Percentiles rank a stretch among this genome's conserved stretches.
Conservation (phyloP, 805 yeast genomes). For the Maudiozyma serrabonitensis region DNA sequence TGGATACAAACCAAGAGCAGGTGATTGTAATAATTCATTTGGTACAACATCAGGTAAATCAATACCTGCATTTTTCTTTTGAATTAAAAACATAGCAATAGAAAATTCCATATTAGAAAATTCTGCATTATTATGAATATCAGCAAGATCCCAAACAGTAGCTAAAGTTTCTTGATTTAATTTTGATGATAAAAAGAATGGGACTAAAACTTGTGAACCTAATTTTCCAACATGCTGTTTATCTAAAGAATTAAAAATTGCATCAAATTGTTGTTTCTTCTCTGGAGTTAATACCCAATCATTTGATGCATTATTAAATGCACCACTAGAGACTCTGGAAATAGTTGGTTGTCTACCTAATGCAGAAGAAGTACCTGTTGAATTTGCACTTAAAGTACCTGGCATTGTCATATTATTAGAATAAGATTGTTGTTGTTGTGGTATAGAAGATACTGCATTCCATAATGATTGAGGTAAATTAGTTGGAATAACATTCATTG, state of each 20-base stretch:
- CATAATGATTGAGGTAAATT: constrained; percentile 36
- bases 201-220: constrained; percentile 75
- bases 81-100: constrained; percentile 88
- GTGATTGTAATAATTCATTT: constrained; percentile 39
- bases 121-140: constrained; percentile 74
- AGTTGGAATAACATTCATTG: constrained; percentile 46
- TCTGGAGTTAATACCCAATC: constrained; percentile 65
- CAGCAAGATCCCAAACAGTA: constrained; percentile 88
- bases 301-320: constrained; percentile 30
- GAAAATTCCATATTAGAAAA: constrained; percentile 79
- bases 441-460: constrained; percentile 24
- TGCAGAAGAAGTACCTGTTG: constrained; percentile 19
- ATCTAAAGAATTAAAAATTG: constrained; percentile 72
- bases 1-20: constrained; percentile 23
- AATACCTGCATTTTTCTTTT: constrained; percentile 68
- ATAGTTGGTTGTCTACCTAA: constrained; percentile 30
- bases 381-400: constrained; percentile 16
- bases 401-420: constrained; percentile 8
- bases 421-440: constrained; percentile 10
- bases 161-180: constrained; percentile 80
- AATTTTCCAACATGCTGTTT: constrained; percentile 50
- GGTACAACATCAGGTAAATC: constrained; percentile 76
- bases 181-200: constrained; percentile 79
- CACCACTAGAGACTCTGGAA: constrained; percentile 22
- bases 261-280: constrained; percentile 68